A percentile compares a stretch with the other conserved stretches of the same genome.
Conservation (phyloP, 495 filamentous ascomycete species). For the Echria macrotheca region DNA sequence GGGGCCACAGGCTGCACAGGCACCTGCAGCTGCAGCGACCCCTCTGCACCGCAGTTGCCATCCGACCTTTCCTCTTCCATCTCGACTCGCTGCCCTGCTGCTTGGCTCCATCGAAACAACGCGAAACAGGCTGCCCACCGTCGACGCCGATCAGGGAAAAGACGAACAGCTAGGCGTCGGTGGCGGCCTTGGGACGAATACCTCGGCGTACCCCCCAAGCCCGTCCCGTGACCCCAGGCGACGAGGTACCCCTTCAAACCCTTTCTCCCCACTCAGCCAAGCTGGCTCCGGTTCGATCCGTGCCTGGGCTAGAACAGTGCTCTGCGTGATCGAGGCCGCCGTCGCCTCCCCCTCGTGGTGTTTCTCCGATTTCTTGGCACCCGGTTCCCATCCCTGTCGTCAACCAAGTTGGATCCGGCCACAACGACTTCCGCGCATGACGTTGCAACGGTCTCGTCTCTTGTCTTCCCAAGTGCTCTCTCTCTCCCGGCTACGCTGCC, state of each 20-base stretch:
- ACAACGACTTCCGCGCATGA: conserved; percentile 35
- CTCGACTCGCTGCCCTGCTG: not conserved
- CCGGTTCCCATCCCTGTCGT: conserved; percentile 1
- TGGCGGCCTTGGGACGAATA: conserved; percentile 11
- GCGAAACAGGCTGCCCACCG: conserved; percentile 28
- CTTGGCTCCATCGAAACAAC: conserved; percentile 26
- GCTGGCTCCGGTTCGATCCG: conserved; percentile 2
- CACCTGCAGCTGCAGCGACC: not conserved
- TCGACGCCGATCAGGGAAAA: conserved; percentile 38
- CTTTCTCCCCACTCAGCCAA: conserved; percentile 2
- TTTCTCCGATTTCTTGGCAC: conserved; percentile 15
- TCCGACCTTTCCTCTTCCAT: conserved; percentile 3
- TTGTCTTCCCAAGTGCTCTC: conserved; percentile 6
- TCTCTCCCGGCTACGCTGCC: too few species aligned
- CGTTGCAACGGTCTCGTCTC: conserved; percentile 19
- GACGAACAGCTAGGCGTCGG: conserved; percentile 16
- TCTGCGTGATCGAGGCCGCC: not conserved
- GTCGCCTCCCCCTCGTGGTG: conserved; percentile 1
- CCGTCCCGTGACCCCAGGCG: not conserved
- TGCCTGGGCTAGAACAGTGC: conserved; percentile 5
- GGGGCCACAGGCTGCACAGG: not conserved
- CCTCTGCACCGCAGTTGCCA: not conserved
- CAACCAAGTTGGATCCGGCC: conserved; percentile 22
- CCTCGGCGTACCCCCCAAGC: conserved; percentile 1
- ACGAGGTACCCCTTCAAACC: conserved; percentile 8